Percentiles rank a stretch among this genome's conserved stretches.
Evolutionary conservation across 441 rosid species (phyloP).

Genomic region (Arabidopsis hybrid): DNA sequence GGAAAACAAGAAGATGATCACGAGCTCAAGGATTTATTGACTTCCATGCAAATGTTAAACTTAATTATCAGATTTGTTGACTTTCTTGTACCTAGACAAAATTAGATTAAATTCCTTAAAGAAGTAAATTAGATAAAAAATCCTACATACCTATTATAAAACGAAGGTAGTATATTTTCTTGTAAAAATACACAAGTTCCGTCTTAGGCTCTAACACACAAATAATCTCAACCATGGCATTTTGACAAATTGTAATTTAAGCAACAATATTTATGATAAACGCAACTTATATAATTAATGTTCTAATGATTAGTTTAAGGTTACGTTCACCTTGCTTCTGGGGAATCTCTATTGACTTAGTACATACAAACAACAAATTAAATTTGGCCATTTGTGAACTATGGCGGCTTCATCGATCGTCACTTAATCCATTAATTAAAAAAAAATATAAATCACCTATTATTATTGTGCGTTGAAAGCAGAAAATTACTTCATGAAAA

Average conservation of each 20-base stretch:
- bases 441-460: neutral
- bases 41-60: slow-evolving; percentile 17
- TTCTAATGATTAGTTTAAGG: slow-evolving; percentile 24
- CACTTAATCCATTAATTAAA: neutral
- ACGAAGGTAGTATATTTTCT: too few relatives aligned
- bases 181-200: too few relatives aligned
- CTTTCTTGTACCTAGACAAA: neutral
- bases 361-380: slow-evolving; percentile 12
- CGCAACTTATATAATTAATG: neutral
- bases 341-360: slow-evolving; percentile 18
- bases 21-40: slow-evolving; percentile 5
- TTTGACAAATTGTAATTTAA: neutral
- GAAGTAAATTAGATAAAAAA: neutral
- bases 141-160: too few relatives aligned
- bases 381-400: neutral
- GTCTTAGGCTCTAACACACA: too few relatives aligned
- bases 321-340: slow-evolving; percentile 29
- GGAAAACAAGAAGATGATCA: slow-evolving; percentile 20
- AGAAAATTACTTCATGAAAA: neutral
- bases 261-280: slow-evolving; percentile 8
- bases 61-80: slow-evolving; percentile 3
- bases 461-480: neutral
- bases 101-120: neutral
- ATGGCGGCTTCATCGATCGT: slow-evolving; percentile 7
- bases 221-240: neutral